Base-by-base conservation (phyloP, 306 rosid genomes). In the Arachis hypogaea region DNA sequence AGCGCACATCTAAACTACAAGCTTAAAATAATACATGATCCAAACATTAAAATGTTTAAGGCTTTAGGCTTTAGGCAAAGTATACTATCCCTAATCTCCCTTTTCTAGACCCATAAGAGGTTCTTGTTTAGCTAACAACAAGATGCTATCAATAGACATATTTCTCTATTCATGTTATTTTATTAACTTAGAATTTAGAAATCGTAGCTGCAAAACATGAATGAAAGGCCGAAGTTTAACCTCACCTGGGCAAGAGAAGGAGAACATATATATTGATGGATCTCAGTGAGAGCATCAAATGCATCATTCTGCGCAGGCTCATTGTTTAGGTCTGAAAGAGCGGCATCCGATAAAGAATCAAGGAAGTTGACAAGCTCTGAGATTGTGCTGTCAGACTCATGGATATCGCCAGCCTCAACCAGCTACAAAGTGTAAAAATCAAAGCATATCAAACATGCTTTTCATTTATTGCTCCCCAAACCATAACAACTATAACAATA, bases 171-270 rank as follows among this genome's bases (percentile, higher is more conserved):
- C 18, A 40, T 58, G 59, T 49, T 44, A 43, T 68, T 63, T 12
- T 43, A 57, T 58, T 67, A 52, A 7, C 3, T 28, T 11, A 59
- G 9, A 67, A 22, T 22, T 22, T 22, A 22, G 22, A 22, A 22
- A 22, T 22, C 22, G 22, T 1, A 7, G 40, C 63, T 18, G 45
- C 29, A 59, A 62, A 61, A 78, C 36, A 44, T 14, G 42, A 71
- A 7, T 16, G 57, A 62, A 69, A 61, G 8, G 30, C 50, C 8
- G 7, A 65, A 76, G 51, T 61, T 43, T 71, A 63, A 63, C 74
- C 64, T 59, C 40, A 83, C 97, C 97, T 94, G 95, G 57, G 79
- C 69, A 52, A 83, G 51, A 33, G 87, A 88, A 58, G 88, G 85
- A 75, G 96, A 89, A 59, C 77, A 80, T 36, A 87, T 56, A 77